Conservation (phyloP, 768 basidiomycete species). For the Bullera alba region DNA sequence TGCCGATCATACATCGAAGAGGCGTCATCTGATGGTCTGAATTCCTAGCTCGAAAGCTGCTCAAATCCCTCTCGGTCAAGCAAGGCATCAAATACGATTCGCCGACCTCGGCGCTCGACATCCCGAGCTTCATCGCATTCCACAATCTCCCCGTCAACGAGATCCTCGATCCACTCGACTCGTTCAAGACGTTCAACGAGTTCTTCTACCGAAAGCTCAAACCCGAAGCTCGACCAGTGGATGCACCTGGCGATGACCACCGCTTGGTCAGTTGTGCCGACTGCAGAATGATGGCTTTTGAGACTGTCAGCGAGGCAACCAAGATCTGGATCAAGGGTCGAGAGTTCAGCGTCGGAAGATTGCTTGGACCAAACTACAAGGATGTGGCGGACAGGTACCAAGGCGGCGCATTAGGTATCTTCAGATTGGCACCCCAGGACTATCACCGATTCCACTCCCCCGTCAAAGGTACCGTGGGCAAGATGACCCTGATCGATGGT, state of each 20-base stretch:
- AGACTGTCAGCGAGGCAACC: conserved; percentile 76
- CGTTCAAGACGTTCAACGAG: conserved; percentile 87
- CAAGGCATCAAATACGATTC: conserved; percentile 89
- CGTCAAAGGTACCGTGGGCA: conserved; percentile 56
- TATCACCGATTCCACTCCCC: conserved; percentile 74
- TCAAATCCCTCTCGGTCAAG: conserved; percentile 85
- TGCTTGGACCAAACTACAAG: conserved; percentile 74
- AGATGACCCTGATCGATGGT: conserved; percentile 73
- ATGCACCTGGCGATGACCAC: conserved; percentile 63
- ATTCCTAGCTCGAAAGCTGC: conserved; percentile 62
- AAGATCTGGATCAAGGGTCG: conserved; percentile 94
- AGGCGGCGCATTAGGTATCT: conserved; percentile 80
- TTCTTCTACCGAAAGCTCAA: conserved; percentile 87
- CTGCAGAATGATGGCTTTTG: conserved; percentile 92
- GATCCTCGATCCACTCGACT: conserved; percentile 70
- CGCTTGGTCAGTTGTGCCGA: conserved; percentile 85
- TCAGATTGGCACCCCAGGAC: conserved; percentile 60
- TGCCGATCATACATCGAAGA: conserved; percentile 11
- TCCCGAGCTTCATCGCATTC: conserved; percentile 81
- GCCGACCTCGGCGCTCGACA: conserved; percentile 74
- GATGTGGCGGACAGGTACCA: conserved; percentile 62
- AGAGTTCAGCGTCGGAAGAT: conserved; percentile 71
- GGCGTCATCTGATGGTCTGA: not conserved
- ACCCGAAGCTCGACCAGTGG: conserved; percentile 66
- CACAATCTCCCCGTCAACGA: conserved; percentile 76